Evolutionary conservation across 345 rosid genomes (phyloP).

Genomic region (Eucalyptus marginata): DNA sequence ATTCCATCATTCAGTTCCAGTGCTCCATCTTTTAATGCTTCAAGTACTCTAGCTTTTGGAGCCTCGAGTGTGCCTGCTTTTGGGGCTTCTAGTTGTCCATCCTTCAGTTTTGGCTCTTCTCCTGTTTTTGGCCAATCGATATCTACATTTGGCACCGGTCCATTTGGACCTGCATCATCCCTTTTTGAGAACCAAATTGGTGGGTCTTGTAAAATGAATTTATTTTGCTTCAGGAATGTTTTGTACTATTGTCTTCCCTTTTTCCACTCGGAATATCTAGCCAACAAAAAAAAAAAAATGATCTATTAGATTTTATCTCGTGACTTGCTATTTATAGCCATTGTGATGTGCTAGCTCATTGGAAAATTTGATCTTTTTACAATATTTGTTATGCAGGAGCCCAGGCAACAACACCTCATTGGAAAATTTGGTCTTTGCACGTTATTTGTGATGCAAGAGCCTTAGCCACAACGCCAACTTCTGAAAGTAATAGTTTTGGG

Average conservation of each 20-base stretch:
- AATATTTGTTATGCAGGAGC: conserved; percentile 28
- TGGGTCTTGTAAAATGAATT: no score
- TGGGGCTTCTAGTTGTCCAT: conserved; percentile 6
- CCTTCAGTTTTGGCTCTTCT: conserved; percentile 1
- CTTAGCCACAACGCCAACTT: conserved; percentile 51
- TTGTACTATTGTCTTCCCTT: no score
- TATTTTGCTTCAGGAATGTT: no score
- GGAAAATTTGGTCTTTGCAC: not conserved
- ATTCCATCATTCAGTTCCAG: conserved; percentile 28
- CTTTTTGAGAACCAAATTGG: not conserved
- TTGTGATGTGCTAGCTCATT: no score
- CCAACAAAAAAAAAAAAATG: no score
- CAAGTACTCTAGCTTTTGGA: conserved; percentile 13
- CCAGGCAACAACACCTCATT: conserved; percentile 37
- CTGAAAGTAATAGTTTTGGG: conserved; percentile 51
- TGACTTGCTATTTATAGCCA: no score
- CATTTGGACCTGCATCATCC: conserved; percentile 26
- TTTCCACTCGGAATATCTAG: no score
- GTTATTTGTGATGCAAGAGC: conserved; percentile 28
- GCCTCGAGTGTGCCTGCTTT: not conserved
- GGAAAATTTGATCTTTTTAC: not conserved
- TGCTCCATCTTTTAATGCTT: conserved; percentile 20
- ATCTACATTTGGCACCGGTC: conserved; percentile 30
- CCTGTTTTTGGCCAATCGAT: conserved; percentile 14
- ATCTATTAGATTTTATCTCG: no score